phyloP scores from a whole-genome alignment of 164 flowering plant genomes.

The Cinnamomum chago region DNA sequence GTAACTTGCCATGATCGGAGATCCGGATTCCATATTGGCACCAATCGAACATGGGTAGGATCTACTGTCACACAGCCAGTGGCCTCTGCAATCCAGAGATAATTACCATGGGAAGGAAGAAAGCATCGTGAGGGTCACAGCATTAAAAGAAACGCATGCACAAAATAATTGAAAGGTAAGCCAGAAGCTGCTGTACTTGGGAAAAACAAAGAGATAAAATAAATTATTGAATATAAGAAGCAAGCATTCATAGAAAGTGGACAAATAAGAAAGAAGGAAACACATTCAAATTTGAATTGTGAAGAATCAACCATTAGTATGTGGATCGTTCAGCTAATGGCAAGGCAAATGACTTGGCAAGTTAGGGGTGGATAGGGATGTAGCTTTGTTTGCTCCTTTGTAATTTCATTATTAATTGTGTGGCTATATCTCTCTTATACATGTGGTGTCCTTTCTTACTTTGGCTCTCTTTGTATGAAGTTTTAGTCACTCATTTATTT shows the following conservation, averaged over 20 bases:
- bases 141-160: too few species aligned
- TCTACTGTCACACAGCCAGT: constrained; percentile 12
- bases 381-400: too few species aligned
- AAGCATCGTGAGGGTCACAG: neutral
- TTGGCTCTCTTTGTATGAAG: too few species aligned
- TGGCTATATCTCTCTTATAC: too few species aligned
- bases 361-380: too few species aligned
- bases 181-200: too few species aligned
- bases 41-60: constrained; percentile 29
- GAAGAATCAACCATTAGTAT: neutral
- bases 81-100: constrained; percentile 24
- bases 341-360: neutral
- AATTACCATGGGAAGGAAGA: neutral
- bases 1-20: constrained; percentile 29
- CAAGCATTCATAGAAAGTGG: neutral
- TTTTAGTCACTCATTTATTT: too few species aligned
- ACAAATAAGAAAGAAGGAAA: neutral
- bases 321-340: neutral
- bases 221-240: too few species aligned
- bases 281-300: neutral
- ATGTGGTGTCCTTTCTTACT: too few species aligned
- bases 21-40: constrained; percentile 32
- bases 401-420: too few species aligned
- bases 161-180: too few species aligned
- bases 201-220: too few species aligned